Evolutionary conservation across 2,329 filamentous ascomycete species (phyloP), one percentile per base, ranked within the genome.

Genomic region (Fusarium napiforme): DNA sequence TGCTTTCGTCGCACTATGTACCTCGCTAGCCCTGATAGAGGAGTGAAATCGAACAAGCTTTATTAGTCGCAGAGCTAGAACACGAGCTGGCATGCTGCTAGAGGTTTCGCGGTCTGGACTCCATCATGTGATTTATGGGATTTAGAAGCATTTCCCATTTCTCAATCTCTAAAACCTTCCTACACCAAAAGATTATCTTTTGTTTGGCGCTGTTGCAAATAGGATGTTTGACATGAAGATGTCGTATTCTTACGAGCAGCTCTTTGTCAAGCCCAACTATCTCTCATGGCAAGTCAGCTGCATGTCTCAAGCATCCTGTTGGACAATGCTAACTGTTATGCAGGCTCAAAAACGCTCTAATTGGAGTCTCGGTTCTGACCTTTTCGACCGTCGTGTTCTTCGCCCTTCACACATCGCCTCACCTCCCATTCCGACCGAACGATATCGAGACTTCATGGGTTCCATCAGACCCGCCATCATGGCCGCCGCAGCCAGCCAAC

Each of bases 251-350:
- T 53, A 53, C 10, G 18, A 53, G 19, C 50, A 37, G 19, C 50
- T 53, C 3, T 53, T 53, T 5, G 50, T 28, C 19, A 53, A 53
- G 23, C 23, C 34, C 15, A 53, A 53, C 7, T 39, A 53, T n/a
- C 50, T 28, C 1, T 4, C 4, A 1, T 53, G 50, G 50, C 19
- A 53, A 53, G 50, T 53, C 2, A 39, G 34, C 50, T 12, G 7
- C 18, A 37, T 2, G 2, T 16, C 2, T 8, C 2, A 37, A 12
- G 2, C 4, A 21, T 4, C 1, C 23, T 3, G 1, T 15, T 14
- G 3, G 7, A 11, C 18, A 21, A 2, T 5, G 4, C 49, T 53
- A 37, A 53, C 4, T 26, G 4, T 0, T 0, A 11, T 21, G 2
- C 14, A 53, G 50, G 50, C 34, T 53, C 19, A 53, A 53, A 39